Evolutionary conservation across 176 grass and related monocot genomes (phyloP), one percentile per base, ranked within the genome.

Genomic region (Musa schizocarpa): DNA sequence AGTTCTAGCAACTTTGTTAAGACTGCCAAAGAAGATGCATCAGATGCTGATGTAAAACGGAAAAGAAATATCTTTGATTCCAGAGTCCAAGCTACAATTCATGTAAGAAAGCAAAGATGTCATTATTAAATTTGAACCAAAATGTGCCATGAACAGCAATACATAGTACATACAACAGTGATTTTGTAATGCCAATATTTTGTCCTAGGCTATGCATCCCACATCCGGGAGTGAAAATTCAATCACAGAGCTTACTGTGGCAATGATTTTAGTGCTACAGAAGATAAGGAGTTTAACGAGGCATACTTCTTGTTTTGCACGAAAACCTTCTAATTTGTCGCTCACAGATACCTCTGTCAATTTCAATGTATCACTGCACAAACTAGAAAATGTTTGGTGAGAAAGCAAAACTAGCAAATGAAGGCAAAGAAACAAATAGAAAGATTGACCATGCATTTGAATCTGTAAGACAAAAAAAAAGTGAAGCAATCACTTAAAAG

Each of bases 321-420:
- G 95, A 65, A 98, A 98, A 64, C 90, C 76, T 87, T 98, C 95
- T 50, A 98, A 87, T 85, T 98, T 98, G 87, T 94, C 90, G 79
- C 90, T 94, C 52, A 89, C 88, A 77, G 90, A 87, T 82, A 94
- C 88, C 86, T 99, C 95, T 1, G 95, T 94, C 74, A 99, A 91
- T 87, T 99, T 92, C 53, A 77, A 63, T 53, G 29, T 26, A 63
- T 74, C 68, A 76, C 88, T 94, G 83, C 12, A 68, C 13, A 52
- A 79, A 53, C n/a, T 25, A 67, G 50, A 56, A 9, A 79, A 61
- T 17, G 69, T 10, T 78, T 80, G 53, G 79, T 77, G 26, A 49
- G 63, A 25, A 64, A 1, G 11, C 49, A 53, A 22, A 62, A 22
- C 2, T 53, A 12, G 10, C n/a, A 50, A n/a, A 50, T 43, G 7